Conservation (phyloP, 2,329 filamentous ascomycete genomes). For the Pyricularia sp. region DNA sequence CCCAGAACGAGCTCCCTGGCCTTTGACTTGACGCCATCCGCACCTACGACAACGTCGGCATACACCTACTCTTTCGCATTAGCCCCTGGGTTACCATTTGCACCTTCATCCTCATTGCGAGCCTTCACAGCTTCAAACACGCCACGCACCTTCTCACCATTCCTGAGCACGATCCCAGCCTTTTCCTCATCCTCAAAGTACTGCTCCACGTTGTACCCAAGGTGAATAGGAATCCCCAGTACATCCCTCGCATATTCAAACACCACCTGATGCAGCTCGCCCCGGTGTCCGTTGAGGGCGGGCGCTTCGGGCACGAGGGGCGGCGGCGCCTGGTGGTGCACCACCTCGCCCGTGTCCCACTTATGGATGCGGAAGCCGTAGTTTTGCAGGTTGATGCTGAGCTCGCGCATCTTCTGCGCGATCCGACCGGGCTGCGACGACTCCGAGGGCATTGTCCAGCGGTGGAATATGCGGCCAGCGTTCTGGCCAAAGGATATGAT, state of each 20-base stretch:
- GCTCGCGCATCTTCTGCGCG: constrained; percentile 16
- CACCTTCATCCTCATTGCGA: background rate
- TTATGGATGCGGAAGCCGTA: constrained; percentile 56
- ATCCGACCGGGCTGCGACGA: background rate
- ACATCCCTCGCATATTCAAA: constrained; percentile 47
- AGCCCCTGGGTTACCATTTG: background rate
- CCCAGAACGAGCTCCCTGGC: constrained; percentile 40
- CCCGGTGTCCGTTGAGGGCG: constrained; percentile 50
- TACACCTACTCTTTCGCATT: constrained; percentile 19
- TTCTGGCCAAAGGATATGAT: constrained; percentile 55
- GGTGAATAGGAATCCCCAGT: constrained; percentile 43
- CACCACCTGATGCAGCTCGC: constrained; percentile 49
- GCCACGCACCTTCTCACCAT: constrained; percentile 6
- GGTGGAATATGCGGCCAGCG: constrained; percentile 48
- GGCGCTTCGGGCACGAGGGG: constrained; percentile 35
- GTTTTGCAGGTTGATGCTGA: constrained; percentile 40
- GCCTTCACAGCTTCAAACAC: background rate
- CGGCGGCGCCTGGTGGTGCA: constrained; percentile 44
- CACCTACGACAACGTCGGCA: constrained; percentile 42
- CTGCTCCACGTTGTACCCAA: constrained; percentile 38
- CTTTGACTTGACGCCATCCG: constrained; percentile 45
- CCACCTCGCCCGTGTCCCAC: constrained; percentile 48
- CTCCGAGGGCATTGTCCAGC: constrained; percentile 31
- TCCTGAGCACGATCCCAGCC: constrained; percentile 26
- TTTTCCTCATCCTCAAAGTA: constrained; percentile 44